Conservation (phyloP, 441 rosid species). For the Syzygium syzygioides region DNA sequence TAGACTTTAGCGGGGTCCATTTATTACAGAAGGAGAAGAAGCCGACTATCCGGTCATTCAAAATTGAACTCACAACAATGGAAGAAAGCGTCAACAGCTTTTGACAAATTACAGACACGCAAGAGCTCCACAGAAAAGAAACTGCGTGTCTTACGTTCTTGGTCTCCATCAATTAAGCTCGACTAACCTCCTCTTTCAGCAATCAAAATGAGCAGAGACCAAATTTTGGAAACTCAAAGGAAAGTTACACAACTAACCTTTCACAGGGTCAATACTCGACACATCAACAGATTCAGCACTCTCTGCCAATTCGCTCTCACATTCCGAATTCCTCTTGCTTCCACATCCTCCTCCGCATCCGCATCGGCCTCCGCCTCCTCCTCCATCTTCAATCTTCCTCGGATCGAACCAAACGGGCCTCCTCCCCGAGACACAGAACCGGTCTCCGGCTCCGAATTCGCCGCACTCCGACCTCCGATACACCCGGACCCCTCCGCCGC, state of each 20-base stretch:
- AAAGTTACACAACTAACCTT: constrained; percentile 25
- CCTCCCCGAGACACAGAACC: constrained; percentile 48
- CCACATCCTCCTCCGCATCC: constrained; percentile 15
- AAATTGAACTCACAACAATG: not conserved
- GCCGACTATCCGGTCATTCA: not conserved
- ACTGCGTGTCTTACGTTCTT: not conserved
- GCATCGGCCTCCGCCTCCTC: constrained; percentile 9
- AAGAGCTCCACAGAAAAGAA: not conserved
- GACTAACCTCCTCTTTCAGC: not conserved
- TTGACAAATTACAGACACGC: not conserved
- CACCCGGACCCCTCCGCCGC: constrained; percentile 23
- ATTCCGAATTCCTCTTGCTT: constrained; percentile 1
- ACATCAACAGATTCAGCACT: constrained; percentile 12
- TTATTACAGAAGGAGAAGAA: not conserved
- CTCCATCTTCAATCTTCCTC: constrained; percentile 23
- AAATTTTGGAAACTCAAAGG: not conserved
- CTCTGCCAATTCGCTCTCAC: constrained; percentile 16
- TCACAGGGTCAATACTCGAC: constrained; percentile 43
- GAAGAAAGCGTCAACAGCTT: not conserved
- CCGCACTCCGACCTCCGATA: constrained; percentile 46
- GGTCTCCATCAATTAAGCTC: not conserved
- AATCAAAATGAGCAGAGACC: not conserved
- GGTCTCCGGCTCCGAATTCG: constrained; percentile 38
- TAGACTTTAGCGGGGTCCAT: not conserved
- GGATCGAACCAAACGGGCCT: constrained; percentile 52